Conservation (phyloP, 208 protist genomes). For the Trypanosoma grayi region DNA sequence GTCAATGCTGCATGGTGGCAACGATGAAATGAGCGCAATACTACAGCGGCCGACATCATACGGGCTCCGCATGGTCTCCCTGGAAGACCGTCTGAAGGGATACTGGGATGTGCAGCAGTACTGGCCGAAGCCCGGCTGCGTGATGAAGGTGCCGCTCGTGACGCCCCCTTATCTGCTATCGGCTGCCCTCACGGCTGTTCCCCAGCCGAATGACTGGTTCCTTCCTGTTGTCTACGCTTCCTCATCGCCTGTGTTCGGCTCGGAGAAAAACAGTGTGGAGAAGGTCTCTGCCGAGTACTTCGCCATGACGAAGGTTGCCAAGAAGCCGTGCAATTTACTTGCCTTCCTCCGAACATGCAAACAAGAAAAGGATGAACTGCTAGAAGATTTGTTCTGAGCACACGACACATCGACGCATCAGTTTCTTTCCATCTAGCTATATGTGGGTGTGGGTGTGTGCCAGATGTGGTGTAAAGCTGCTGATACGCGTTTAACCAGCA, state of each 20-base stretch:
- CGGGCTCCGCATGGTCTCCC: slow-evolving; percentile 14
- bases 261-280: slow-evolving; percentile 52
- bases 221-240: slow-evolving; percentile 76
- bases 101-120: slow-evolving; percentile 71
- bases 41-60: slow-evolving; percentile 25
- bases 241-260: slow-evolving; percentile 61
- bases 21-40: slow-evolving; percentile 37
- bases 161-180: slow-evolving; percentile 28
- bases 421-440: neutral
- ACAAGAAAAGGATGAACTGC: slow-evolving; percentile 45
- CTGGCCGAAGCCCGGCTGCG: slow-evolving; percentile 82
- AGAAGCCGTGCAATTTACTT: slow-evolving; percentile 36
- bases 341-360: slow-evolving; percentile 66
- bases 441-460: neutral
- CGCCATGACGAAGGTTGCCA: slow-evolving; percentile 56
- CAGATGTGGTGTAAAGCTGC: neutral
- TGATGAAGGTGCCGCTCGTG: slow-evolving; percentile 38
- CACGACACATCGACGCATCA: too few species aligned
- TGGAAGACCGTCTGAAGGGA: slow-evolving; percentile 38
- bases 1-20: slow-evolving; percentile 35
- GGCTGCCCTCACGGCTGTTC: slow-evolving; percentile 11
- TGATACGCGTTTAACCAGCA: too few species aligned
- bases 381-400: slow-evolving; percentile 83
- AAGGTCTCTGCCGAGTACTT: slow-evolving; percentile 72
- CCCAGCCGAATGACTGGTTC: slow-evolving; percentile 19